Base-by-base conservation (phyloP, 106 monocot species). In the Dendrobium officinale region DNA sequence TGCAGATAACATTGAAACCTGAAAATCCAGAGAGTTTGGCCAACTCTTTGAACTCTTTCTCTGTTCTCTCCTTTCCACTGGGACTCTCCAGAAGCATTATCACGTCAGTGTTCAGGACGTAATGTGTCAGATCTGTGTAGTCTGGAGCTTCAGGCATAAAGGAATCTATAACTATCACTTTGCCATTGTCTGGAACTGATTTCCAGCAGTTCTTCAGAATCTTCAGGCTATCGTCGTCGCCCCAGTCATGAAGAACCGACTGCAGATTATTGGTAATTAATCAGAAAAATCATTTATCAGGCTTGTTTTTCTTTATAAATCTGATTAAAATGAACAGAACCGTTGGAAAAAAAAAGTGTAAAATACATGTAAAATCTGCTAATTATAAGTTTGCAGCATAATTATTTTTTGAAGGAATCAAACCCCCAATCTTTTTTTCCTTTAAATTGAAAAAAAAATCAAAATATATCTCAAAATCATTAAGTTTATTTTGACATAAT, bases 181-280 rank as follows among this genome's bases (percentile, higher is more conserved):
- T 86, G 6, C 86, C 86, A 1, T 29, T 61, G 20, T 49, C 75
- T 61, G 84, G 84, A 55, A 87, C 40, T 4, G 87, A 84, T 26
- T 87, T 81, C 84, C 78, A 55, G 44, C 87, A 87, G 7, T 84
- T 87, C 72, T 77, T 82, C 19, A 87, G 44, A 15, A 87, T 19
- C 44, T 49, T 87, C 15, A 77, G 0, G 47, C 79, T 79, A 70
- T 79, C 78, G 56, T 87, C 79, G 74, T 87, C 86, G 66, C 55
- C 78, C 83, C 83, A 87, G n/a, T 83, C 78, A 47, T 87, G 87
- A 49, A 87, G 87, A 67, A 87, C 64, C 73, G 80, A 79, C 79
- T 79, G 66, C 27, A 27, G 27, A 0, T 51, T 51, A 15, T 2
- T 13, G 3, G 51, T 67, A 7, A 3, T 11, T 24, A 40, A 18